Evolutionary conservation across 257 asterid species (phyloP).

Genomic region (Jaltomata sinuosa): DNA sequence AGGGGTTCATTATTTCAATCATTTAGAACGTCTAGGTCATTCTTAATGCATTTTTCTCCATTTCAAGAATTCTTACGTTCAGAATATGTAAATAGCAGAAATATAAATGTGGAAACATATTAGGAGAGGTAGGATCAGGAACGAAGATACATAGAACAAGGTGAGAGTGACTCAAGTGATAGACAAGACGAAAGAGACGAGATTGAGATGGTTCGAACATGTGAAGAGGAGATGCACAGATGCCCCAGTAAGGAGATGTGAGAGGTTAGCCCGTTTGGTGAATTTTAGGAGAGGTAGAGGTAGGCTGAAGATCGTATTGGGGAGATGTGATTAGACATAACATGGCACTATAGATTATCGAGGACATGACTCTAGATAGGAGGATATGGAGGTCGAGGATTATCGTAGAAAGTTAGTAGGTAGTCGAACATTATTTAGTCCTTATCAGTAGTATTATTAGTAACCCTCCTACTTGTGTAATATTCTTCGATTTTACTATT

Average conservation of each 20-base stretch:
- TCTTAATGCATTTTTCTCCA: not conserved
- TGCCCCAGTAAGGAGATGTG: not conserved
- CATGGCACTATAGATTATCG: not conserved
- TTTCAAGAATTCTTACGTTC: not conserved
- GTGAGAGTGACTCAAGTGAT: no score
- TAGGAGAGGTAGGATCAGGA: not conserved
- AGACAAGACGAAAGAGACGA: not conserved
- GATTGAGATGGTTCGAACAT: not conserved
- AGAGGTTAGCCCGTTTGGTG: not conserved
- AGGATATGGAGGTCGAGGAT: no score
- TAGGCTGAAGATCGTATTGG: no score
- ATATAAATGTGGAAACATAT: not conserved
- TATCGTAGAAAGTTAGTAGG: not conserved
- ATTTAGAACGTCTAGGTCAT: not conserved
- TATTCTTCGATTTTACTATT: not conserved
- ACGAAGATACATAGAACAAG: not conserved
- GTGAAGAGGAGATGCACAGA: not conserved
- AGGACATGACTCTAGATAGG: no score
- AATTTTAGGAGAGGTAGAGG: not conserved
- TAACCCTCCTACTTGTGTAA: not conserved
- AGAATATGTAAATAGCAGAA: not conserved
- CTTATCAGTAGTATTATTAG: not conserved
- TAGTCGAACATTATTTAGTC: not conserved
- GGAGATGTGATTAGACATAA: no score
- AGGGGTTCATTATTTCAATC: not conserved